A percentile compares a stretch with the other conserved stretches of the same genome.
phyloP scores from a whole-genome alignment of 2,329 filamentous ascomycete genomes.

The Arthrobotrys pseudoclavata region DNA sequence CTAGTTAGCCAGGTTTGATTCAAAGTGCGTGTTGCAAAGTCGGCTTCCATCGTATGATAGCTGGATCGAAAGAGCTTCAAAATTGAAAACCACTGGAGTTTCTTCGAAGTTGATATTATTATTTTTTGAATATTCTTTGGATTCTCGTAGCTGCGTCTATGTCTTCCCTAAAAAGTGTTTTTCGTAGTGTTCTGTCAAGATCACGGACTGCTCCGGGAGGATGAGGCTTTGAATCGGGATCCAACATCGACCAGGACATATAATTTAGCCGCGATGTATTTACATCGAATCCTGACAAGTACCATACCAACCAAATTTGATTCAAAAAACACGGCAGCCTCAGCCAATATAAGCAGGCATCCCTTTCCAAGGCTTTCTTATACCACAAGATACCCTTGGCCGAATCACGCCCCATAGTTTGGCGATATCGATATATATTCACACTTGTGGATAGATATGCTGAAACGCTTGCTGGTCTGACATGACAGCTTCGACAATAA shows the following conservation, averaged over 20 bases:
- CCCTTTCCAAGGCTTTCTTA: neutral
- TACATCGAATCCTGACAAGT: constrained; percentile 1
- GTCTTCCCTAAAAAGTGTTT: neutral
- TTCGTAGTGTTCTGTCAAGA: neutral
- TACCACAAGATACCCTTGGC: neutral
- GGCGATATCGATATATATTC: neutral
- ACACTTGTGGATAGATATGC: neutral
- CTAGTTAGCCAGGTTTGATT: too few species aligned
- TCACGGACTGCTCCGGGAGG: neutral
- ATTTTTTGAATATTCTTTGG: neutral
- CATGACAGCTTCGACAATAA: neutral
- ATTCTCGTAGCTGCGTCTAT: neutral
- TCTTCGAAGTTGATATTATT: too few species aligned
- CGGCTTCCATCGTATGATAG: neutral
- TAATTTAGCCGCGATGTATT: constrained; percentile 20
- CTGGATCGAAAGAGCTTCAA: too few species aligned
- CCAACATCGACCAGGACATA: constrained; percentile 8
- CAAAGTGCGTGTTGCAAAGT: neutral
- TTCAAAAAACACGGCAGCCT: constrained; percentile 11
- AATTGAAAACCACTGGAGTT: too few species aligned
- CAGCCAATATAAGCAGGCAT: neutral
- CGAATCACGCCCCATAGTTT: neutral
- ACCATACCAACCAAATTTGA: neutral
- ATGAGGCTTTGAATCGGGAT: neutral
- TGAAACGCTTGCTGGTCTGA: neutral